Evolutionary conservation across 108 stramenopile genomes (phyloP).

Genomic region (Parmales sp.): DNA sequence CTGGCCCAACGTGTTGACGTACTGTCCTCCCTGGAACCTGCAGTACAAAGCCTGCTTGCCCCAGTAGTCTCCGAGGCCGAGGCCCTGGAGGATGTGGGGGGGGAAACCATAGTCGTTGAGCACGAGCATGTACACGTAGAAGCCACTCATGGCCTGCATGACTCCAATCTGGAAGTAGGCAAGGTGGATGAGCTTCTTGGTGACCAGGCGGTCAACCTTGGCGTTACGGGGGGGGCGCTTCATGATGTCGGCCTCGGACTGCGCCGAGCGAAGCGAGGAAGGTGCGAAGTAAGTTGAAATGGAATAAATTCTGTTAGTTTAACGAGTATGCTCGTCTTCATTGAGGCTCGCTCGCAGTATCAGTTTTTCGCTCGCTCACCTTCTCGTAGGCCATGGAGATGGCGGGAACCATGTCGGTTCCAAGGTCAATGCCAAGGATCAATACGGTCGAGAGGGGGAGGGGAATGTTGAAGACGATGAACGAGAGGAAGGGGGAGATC

Average conservation of each 20-base stretch:
- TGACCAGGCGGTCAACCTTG: slow-evolving; percentile 39
- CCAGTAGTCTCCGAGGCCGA: slow-evolving; percentile 17
- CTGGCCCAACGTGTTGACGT: slow-evolving; percentile 11
- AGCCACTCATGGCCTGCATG: slow-evolving; percentile 35
- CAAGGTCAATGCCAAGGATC: slow-evolving; percentile 46
- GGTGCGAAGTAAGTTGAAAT: too few species aligned
- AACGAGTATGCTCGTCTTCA: neutral
- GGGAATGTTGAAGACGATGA: slow-evolving; percentile 30
- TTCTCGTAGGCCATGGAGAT: slow-evolving; percentile 47
- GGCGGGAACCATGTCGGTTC: slow-evolving; percentile 41
- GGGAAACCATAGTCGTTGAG: slow-evolving; percentile 38
- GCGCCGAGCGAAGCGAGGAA: neutral
- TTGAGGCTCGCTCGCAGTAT: neutral
- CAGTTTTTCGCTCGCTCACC: slow-evolving; percentile 1
- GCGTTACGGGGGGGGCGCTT: slow-evolving; percentile 41
- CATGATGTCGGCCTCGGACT: slow-evolving; percentile 45
- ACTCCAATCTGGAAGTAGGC: slow-evolving; percentile 44
- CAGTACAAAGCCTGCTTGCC: slow-evolving; percentile 31
- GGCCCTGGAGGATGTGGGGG: slow-evolving; percentile 27
- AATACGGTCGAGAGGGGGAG: slow-evolving; percentile 38
- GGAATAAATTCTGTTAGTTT: too few species aligned
- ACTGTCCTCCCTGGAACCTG: slow-evolving; percentile 30
- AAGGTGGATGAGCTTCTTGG: slow-evolving; percentile 31
- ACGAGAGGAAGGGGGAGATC: slow-evolving; percentile 25
- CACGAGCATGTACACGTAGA: slow-evolving; percentile 38